Evolutionary conservation across 2,329 filamentous ascomycete genomes (phyloP).

Genomic region (Verticillium longisporum): DNA sequence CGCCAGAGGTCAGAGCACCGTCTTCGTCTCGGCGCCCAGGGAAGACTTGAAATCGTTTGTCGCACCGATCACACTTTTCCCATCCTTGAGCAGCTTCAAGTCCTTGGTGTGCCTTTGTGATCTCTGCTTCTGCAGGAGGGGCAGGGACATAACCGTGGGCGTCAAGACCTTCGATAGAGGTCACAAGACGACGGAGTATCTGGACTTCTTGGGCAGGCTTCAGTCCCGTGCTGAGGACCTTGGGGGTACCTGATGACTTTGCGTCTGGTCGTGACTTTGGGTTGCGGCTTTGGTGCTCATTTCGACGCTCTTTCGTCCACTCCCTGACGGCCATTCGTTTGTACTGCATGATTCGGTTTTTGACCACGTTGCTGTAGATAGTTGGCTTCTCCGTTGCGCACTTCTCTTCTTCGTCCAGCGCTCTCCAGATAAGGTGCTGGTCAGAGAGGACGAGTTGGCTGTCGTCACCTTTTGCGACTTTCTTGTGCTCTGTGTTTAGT

Average conservation of each 20-base stretch:
- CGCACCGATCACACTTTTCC: conserved; percentile 86
- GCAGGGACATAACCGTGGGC: conserved; percentile 68
- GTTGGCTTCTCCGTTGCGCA: conserved; percentile 58
- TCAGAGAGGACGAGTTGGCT: conserved; percentile 50
- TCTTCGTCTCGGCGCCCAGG: conserved; percentile 75
- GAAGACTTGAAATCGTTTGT: conserved; percentile 83
- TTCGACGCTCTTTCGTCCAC: conserved; percentile 59
- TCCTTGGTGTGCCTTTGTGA: conserved; percentile 59
- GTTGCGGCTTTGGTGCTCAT: conserved; percentile 8
- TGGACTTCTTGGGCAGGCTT: conserved; percentile 59
- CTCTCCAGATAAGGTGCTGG: conserved; percentile 61
- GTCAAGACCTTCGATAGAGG: conserved; percentile 57
- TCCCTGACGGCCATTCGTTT: conserved; percentile 66
- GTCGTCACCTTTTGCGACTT: conserved; percentile 38
- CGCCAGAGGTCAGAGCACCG: conserved; percentile 67
- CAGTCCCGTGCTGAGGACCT: conserved; percentile 63
- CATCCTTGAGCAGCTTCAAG: conserved; percentile 64
- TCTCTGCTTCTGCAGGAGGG: conserved; percentile 58
- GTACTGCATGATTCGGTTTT: conserved; percentile 68
- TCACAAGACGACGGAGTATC: conserved; percentile 56
- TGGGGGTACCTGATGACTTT: conserved; percentile 28
- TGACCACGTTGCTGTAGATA: conserved; percentile 80
- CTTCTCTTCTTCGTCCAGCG: conserved; percentile 73
- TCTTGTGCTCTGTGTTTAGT: conserved; percentile 57
- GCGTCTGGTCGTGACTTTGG: conserved; percentile 11